Conservation (phyloP, 2,329 filamentous ascomycete species). For the Claviceps spartinae region DNA sequence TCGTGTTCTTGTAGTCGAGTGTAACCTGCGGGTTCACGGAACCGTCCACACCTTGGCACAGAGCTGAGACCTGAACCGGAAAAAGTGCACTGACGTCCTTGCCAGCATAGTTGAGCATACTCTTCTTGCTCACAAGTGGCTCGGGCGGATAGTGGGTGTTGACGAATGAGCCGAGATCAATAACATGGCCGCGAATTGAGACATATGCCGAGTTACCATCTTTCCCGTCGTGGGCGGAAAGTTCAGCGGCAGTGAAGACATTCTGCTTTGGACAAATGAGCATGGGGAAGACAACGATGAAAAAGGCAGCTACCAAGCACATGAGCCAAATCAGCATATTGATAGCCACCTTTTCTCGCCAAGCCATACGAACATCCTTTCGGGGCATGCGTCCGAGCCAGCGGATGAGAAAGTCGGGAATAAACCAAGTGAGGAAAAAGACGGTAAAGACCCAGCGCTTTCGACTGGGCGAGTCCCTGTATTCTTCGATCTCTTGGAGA, state of each 20-base stretch:
- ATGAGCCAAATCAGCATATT: constrained; percentile 92
- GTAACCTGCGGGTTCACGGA: constrained; percentile 56
- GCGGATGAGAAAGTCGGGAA: constrained; percentile 74
- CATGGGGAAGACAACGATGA: constrained; percentile 76
- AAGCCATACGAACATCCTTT: constrained; percentile 83
- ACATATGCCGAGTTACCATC: constrained; percentile 50
- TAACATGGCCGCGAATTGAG: constrained; percentile 79
- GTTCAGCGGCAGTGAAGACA: constrained; percentile 68
- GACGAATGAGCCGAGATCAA: constrained; percentile 63
- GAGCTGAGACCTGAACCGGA: constrained; percentile 82
- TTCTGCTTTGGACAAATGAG: constrained; percentile 86
- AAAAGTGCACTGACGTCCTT: constrained; percentile 79
- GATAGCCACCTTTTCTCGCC: constrained; percentile 96
- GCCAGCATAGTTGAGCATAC: constrained; percentile 70
- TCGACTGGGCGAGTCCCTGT: constrained; percentile 61
- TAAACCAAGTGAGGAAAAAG: constrained; percentile 70
- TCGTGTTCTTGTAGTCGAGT: constrained; percentile 68
- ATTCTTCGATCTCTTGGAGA: constrained; percentile 80
- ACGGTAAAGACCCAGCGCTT: constrained; percentile 86
- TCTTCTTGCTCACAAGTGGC: constrained; percentile 38
- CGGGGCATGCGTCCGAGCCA: constrained; percentile 72
- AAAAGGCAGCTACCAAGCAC: constrained; percentile 67
- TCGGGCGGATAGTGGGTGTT: constrained; percentile 56
- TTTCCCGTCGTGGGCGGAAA: constrained; percentile 62
- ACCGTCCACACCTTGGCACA: constrained; percentile 68